phyloP scores from a whole-genome alignment of 495 filamentous ascomycete species.

The Tricharina praecox region DNA sequence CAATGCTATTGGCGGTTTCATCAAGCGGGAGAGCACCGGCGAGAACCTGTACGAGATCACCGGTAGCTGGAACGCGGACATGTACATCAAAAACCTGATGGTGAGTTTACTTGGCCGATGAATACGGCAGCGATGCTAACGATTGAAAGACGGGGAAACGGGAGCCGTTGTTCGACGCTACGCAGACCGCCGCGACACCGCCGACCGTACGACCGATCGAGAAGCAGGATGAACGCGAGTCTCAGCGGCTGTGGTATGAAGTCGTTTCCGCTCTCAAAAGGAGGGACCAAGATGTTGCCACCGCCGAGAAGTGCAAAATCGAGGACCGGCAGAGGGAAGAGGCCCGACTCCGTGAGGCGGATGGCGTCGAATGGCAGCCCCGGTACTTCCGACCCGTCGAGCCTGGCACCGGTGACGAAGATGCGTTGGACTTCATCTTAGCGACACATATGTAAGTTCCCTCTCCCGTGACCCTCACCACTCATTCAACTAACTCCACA shows the following conservation, averaged over 20 bases:
- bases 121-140: conserved; percentile 6
- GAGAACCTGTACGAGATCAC: conserved; percentile 78
- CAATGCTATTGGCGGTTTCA: conserved; percentile 82
- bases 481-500: conserved; percentile 20
- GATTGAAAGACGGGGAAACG: conserved; percentile 59
- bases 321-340: conserved; percentile 84
- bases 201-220: conserved; percentile 59
- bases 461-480: neutral
- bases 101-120: conserved; percentile 33
- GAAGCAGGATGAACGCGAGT: conserved; percentile 84
- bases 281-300: conserved; percentile 74
- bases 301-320: conserved; percentile 85
- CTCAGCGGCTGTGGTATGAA: conserved; percentile 66
- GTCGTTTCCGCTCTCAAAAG: conserved; percentile 66
- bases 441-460: conserved; percentile 62
- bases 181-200: conserved; percentile 52
- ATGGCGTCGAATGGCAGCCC: conserved; percentile 80
- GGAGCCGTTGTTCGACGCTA: conserved; percentile 77
- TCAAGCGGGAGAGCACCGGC: conserved; percentile 76
- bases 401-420: conserved; percentile 62
- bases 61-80: conserved; percentile 86
- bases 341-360: conserved; percentile 60
- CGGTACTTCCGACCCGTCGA: conserved; percentile 61
- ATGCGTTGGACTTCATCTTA: conserved; percentile 85
- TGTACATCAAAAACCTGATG: conserved; percentile 67